These are phyloP conservation scores for Teunomyces tritomae DNA, from an alignment of 805 yeast species.

Conservation along the genomic window DNA sequence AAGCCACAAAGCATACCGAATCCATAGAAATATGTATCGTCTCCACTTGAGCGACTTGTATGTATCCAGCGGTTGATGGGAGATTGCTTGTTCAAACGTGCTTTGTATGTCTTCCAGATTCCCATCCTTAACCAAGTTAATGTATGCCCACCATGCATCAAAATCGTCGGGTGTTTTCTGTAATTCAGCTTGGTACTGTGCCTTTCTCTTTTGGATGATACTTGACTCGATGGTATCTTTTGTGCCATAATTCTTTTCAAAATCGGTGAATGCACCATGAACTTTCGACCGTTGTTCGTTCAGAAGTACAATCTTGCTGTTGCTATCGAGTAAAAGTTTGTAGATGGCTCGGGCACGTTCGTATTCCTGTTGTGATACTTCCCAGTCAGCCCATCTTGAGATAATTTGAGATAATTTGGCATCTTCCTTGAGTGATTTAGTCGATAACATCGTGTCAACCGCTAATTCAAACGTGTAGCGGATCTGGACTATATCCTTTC, in stretches of 20 bases:
- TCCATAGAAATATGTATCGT: slow-evolving; percentile 69
- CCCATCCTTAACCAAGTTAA: slow-evolving; percentile 47
- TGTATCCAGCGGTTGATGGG: slow-evolving; percentile 30
- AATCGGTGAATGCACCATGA: slow-evolving; percentile 42
- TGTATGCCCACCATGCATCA: slow-evolving; percentile 81
- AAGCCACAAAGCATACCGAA: slow-evolving; percentile 57
- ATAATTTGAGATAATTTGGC: slow-evolving; percentile 34
- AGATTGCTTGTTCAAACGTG: slow-evolving; percentile 44
- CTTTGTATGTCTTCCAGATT: slow-evolving; percentile 21
- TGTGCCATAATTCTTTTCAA: slow-evolving; percentile 66
- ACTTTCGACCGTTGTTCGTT: slow-evolving; percentile 34
- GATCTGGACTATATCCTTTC: slow-evolving; percentile 41
- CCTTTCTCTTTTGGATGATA: slow-evolving; percentile 52
- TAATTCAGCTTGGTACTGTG: slow-evolving; percentile 51
- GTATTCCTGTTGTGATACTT: slow-evolving; percentile 53
- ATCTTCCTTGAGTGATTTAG: slow-evolving; percentile 16
- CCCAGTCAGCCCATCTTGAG: slow-evolving; percentile 69
- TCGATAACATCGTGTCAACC: slow-evolving; percentile 38
- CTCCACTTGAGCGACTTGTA: slow-evolving; percentile 52
- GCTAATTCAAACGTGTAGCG: slow-evolving; percentile 68
- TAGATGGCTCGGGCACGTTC: slow-evolving; percentile 64
- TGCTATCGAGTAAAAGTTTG: slow-evolving; percentile 40
- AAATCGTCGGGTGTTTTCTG: slow-evolving; percentile 52
- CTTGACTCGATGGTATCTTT: slow-evolving; percentile 51
- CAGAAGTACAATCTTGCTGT: slow-evolving; percentile 19